phyloP scores from a whole-genome alignment of 257 asterid species.

The Salvia hispanica region DNA sequence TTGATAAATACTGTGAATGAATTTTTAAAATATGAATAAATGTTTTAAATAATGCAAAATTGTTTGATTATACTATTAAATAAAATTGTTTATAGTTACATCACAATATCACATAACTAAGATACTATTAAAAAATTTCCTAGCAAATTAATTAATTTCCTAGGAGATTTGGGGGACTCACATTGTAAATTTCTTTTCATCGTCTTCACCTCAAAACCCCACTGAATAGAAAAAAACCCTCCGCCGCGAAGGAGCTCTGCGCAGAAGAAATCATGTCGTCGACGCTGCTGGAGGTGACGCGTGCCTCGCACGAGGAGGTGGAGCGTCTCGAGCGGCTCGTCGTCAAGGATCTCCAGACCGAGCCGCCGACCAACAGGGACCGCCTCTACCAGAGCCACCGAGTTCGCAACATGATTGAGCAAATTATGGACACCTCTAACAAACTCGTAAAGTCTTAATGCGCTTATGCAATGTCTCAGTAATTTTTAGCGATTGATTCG shows the following conservation, averaged over 20 bases:
- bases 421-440: conserved; percentile 61
- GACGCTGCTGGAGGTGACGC: conserved; percentile 81
- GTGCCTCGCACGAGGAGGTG: conserved; percentile 89
- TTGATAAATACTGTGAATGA: too few species aligned
- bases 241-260: conserved; percentile 13
- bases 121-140: too few species aligned
- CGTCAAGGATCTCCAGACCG: conserved; percentile 92
- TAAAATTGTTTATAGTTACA: too few species aligned
- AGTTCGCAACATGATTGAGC: conserved; percentile 85
- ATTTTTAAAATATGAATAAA: too few species aligned
- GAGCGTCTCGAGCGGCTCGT: conserved; percentile 86
- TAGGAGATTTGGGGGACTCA: too few species aligned
- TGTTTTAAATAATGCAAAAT: too few species aligned
- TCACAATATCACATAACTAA: too few species aligned
- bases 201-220: conserved; percentile 34
- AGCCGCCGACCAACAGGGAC: conserved; percentile 74
- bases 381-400: conserved; percentile 95
- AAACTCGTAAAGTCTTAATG: conserved; percentile 50
- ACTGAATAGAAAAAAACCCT: conserved; percentile 6
- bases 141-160: too few species aligned
- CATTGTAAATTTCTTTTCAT: too few species aligned
- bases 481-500: conserved; percentile 15
- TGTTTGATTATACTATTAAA: too few species aligned
- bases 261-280: conserved; percentile 62
- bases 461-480: neutral